These are phyloP conservation scores for Lithocarpus polystachyus DNA, from an alignment of 306 rosid genomes.

Conservation along the genomic window DNA sequence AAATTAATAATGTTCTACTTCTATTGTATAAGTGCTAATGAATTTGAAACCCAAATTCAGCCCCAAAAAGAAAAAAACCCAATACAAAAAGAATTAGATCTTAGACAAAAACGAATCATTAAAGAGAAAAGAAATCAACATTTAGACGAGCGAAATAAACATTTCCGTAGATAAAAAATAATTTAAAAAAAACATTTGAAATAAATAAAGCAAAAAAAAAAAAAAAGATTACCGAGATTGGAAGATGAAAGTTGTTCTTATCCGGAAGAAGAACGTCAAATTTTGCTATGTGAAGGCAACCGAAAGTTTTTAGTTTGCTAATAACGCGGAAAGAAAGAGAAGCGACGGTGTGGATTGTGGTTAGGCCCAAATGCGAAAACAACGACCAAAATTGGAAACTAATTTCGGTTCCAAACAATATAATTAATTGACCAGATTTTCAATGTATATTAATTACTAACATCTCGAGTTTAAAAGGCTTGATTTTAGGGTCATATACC, in stretches of 20 bases:
- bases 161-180: neutral
- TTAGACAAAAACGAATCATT: neutral
- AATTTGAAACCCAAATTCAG: neutral
- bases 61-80: neutral
- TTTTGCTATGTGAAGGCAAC: neutral
- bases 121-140: neutral
- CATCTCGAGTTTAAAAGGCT: too few species aligned
- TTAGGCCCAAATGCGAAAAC: too few species aligned
- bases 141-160: neutral
- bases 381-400: too few species aligned
- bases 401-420: too few species aligned
- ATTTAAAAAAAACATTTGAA: neutral
- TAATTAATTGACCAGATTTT: too few species aligned
- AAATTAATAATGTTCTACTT: neutral
- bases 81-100: conserved; percentile 2
- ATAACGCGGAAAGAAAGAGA: neutral
- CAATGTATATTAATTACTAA: too few species aligned
- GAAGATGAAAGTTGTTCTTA: neutral
- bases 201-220: neutral
- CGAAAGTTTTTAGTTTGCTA: neutral
- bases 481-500: too few species aligned
- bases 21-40: neutral
- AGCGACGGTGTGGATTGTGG: neutral
- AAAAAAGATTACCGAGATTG: neutral
- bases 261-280: neutral